Evolutionary conservation across 345 rosid species (phyloP).

Genomic region (Populus nigra): DNA sequence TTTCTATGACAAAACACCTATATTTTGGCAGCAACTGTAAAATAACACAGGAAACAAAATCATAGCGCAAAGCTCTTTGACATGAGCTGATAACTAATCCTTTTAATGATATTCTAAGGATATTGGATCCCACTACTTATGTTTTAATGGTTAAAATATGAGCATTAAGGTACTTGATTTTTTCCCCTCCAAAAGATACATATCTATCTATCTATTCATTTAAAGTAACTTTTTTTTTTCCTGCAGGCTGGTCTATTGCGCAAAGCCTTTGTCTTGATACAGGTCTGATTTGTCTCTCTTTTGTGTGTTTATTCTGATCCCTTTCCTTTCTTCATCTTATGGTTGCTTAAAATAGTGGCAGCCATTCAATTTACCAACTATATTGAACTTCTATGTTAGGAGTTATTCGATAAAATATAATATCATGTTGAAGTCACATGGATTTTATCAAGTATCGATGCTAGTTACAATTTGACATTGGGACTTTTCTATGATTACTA

Average conservation of each 20-base stretch:
- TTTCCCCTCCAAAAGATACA: background rate
- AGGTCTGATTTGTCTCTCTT: conserved; percentile 46
- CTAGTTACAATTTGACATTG: background rate
- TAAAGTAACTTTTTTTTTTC: conserved; percentile 16
- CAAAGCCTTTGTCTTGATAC: conserved; percentile 78
- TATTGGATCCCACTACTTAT: background rate
- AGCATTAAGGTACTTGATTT: background rate
- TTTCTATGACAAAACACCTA: background rate
- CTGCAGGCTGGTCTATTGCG: conserved; percentile 87
- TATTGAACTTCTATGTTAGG: background rate
- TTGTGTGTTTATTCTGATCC: background rate
- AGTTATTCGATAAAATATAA: no score
- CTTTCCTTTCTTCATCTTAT: background rate
- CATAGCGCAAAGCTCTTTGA: background rate
- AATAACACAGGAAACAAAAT: background rate
- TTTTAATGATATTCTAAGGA: background rate
- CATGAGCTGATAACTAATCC: background rate
- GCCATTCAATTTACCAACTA: background rate
- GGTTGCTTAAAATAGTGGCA: background rate
- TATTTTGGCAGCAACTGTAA: background rate
- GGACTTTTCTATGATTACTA: background rate
- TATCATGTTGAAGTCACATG: background rate
- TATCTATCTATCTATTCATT: background rate
- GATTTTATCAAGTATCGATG: background rate
- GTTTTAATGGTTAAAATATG: background rate